Percentiles rank a stretch among this genome's conserved stretches.
These are phyloP conservation scores for Pulveroboletus sp. DNA, from an alignment of 768 basidiomycete species.

Conservation along the genomic window DNA sequence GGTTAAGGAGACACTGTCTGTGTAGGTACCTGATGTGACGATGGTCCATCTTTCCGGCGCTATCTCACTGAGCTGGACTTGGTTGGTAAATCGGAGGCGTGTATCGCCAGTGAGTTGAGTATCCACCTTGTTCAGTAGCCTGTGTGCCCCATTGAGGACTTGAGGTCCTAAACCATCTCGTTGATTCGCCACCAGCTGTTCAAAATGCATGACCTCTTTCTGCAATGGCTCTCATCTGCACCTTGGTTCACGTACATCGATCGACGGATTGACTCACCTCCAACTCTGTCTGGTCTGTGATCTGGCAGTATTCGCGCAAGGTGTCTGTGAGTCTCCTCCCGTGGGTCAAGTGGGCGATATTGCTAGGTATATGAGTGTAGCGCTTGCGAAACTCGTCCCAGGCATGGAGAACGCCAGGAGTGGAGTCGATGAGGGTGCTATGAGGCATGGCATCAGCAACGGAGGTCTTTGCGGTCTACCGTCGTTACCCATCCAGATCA, in stretches of 20 bases:
- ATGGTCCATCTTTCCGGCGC: slow-evolving; percentile 63
- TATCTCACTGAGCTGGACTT: slow-evolving; percentile 20
- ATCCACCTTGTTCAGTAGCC: slow-evolving; percentile 51
- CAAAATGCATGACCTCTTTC: slow-evolving; percentile 73
- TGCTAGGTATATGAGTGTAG: slow-evolving; percentile 49
- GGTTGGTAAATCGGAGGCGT: not conserved
- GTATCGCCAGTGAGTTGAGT: not conserved
- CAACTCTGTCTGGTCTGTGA: slow-evolving; percentile 53
- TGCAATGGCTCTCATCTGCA: slow-evolving; percentile 21
- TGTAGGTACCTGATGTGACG: slow-evolving; percentile 61
- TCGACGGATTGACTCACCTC: slow-evolving; percentile 37
- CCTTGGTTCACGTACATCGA: not conserved
- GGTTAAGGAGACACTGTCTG: not conserved
- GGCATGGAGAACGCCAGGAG: slow-evolving; percentile 73
- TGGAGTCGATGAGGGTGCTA: slow-evolving; percentile 77
- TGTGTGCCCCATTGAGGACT: slow-evolving; percentile 60
- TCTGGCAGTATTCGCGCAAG: slow-evolving; percentile 60
- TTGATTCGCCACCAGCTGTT: slow-evolving; percentile 60
- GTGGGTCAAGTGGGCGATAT: slow-evolving; percentile 59
- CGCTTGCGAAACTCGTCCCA: slow-evolving; percentile 69
- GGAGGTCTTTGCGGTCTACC: not conserved
- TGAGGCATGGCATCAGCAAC: slow-evolving; percentile 4
- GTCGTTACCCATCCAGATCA: slow-evolving; percentile 62
- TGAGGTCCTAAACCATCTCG: slow-evolving; percentile 44
- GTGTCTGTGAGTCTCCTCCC: slow-evolving; percentile 76